These are phyloP conservation scores for Blastocrithidia nonstop DNA, from an alignment of 208 protist species.

Conservation along the genomic window DNA sequence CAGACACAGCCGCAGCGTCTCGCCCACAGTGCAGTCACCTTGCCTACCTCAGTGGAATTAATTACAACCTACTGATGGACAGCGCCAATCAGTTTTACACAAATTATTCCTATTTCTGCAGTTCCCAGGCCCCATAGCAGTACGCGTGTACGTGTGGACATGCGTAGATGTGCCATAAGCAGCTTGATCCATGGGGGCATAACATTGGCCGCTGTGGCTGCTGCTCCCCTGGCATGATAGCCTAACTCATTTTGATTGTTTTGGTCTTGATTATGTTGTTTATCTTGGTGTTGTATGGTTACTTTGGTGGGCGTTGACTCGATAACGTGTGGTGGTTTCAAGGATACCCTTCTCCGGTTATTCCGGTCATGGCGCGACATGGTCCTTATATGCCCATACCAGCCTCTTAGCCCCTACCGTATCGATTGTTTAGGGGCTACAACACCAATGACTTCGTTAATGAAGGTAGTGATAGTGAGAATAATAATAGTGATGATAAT, in stretches of 20 bases:
- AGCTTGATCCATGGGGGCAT: conserved; percentile 13
- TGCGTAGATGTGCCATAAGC: conserved; percentile 7
- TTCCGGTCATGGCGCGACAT: conserved; percentile 18
- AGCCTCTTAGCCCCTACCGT: conserved; percentile 16
- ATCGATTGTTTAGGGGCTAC: conserved; percentile 45
- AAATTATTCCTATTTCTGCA: conserved; percentile 15
- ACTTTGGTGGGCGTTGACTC: conserved; percentile 15
- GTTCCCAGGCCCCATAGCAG: conserved; percentile 4
- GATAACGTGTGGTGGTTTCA: conserved; percentile 52
- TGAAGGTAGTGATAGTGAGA: conserved; percentile 1
- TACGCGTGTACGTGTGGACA: conserved; percentile 13
- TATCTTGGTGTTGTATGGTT: conserved; percentile 11
- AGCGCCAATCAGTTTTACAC: too few species aligned
- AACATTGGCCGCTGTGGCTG: conserved; percentile 55
- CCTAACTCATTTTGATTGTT: conserved; percentile 14
- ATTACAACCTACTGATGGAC: too few species aligned
- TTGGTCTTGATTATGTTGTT: conserved; percentile 9
- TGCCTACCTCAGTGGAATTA: too few species aligned
- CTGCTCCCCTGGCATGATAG: conserved; percentile 33
- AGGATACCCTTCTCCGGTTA: conserved; percentile 21
- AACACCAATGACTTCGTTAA: conserved; percentile 24
- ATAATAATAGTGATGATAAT: neutral
- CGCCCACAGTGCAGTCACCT: too few species aligned
- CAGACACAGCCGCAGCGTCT: too few species aligned
- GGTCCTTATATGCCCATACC: conserved; percentile 19